Evolutionary conservation across 2,329 filamentous ascomycete species (phyloP), one percentile per base, ranked within the genome.

Genomic region (Alternaria triticina): DNA sequence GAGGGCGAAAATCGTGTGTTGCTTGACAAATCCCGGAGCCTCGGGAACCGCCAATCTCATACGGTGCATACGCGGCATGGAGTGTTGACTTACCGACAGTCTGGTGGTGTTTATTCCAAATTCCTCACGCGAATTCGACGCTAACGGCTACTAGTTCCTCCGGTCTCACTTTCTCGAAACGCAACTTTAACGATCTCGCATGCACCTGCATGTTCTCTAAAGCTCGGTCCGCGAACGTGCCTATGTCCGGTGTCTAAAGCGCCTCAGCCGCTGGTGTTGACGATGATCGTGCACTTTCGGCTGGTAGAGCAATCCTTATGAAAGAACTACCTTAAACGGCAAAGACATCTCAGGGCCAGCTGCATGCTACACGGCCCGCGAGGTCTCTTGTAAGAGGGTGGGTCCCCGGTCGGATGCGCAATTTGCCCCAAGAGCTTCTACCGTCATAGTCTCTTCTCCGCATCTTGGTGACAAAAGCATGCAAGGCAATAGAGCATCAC

Each of bases 51-150:
- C 59, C 59, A 44, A 59, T 43, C 40, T 36, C 46, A 47, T 33
- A 57, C 33, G 43, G 20, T 25, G 54, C 28, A 58, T 56, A 46
- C 12, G 60, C 45, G 23, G 51, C 46, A 52, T 40, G 50, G 46
- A 57, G 36, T 45, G 54, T 47, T 47, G 54, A 61, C 61, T 40
- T 62, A 58, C 52, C 43, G 46, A 45, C 47, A 36, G 59, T 63
- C 62, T 69, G 59, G 64, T 71, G 55, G 64, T 65, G 22, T 54
- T 70, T 71, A 77, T 77, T 77, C 70, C 66, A 76, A 76, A 76
- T 76, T 65, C 47, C 54, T 49, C 30, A 65, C 22, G 61, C 54
- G 64, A 49, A 61, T 65, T 54, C 59, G 57, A 57, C 69, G 70
- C 72, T 73, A 70, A 64, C 56, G 51, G 67, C 51, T 61, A 13